Evolutionary conservation across 1,284 basidiomycete genomes (phyloP).

Genomic region (Ceratobasidium sp.): DNA sequence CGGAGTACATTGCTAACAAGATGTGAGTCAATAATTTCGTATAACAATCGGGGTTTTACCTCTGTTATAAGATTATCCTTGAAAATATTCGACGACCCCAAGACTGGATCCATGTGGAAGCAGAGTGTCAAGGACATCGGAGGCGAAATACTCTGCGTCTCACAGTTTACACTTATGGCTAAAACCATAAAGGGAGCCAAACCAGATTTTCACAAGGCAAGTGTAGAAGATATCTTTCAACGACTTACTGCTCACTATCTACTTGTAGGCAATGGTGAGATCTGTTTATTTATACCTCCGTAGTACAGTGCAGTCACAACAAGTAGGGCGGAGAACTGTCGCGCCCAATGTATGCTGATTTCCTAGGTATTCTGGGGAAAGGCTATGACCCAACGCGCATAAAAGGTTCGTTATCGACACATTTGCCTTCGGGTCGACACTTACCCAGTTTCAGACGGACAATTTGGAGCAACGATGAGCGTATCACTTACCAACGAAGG

Average conservation of each 20-base stretch:
- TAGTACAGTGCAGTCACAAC: neutral
- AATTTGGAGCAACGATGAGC: slow-evolving; percentile 94
- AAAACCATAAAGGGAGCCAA: slow-evolving; percentile 88
- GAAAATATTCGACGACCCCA: slow-evolving; percentile 77
- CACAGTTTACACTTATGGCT: slow-evolving; percentile 92
- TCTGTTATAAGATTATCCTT: slow-evolving; percentile 69
- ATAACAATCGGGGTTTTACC: slow-evolving; percentile 3
- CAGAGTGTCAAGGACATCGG: slow-evolving; percentile 84
- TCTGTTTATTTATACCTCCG: neutral
- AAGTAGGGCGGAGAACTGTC: slow-evolving; percentile 75
- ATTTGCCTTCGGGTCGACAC: slow-evolving; percentile 11
- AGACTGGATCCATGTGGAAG: slow-evolving; percentile 81
- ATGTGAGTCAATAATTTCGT: slow-evolving; percentile 65
- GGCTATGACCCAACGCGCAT: slow-evolving; percentile 81
- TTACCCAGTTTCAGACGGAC: slow-evolving; percentile 72
- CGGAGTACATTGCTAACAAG: slow-evolving; percentile 81
- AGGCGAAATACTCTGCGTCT: slow-evolving; percentile 90
- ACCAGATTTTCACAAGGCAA: slow-evolving; percentile 93
- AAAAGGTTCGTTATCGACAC: slow-evolving; percentile 69
- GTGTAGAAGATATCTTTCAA: slow-evolving; percentile 48
- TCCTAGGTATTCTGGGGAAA: slow-evolving; percentile 75
- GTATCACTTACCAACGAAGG: slow-evolving; percentile 89
- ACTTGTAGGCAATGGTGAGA: slow-evolving; percentile 21
- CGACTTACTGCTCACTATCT: slow-evolving; percentile 3
- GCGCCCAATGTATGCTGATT: slow-evolving; percentile 77